Conservation (phyloP, 2,329 filamentous ascomycete species). For the Metarhizium anisopliae region DNA sequence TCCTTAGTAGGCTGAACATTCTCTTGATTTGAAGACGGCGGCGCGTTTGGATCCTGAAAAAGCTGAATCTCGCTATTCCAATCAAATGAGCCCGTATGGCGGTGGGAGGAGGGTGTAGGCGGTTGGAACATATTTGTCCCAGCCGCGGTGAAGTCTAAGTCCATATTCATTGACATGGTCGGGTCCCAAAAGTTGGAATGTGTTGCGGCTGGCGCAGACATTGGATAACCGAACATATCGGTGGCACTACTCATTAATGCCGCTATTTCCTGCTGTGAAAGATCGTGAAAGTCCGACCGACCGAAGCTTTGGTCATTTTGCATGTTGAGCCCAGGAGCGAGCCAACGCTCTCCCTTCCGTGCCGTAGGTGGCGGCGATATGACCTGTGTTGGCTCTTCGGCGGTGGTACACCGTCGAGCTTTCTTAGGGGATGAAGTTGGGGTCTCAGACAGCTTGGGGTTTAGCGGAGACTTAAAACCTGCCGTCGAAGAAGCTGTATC, state of each 20-base stretch:
- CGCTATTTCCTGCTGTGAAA: conserved; percentile 40
- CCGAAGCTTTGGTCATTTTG: conserved; percentile 48
- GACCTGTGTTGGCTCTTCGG: conserved; percentile 34
- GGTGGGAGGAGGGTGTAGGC: conserved; percentile 26
- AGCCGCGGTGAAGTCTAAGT: conserved; percentile 45
- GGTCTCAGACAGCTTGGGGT: conserved; percentile 16
- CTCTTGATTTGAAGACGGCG: conserved; percentile 25
- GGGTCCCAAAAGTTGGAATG: conserved; percentile 50
- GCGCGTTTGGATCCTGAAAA: conserved; percentile 37
- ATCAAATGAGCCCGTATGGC: conserved; percentile 43
- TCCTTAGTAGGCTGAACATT: conserved; percentile 29
- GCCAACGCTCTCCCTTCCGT: conserved; percentile 45
- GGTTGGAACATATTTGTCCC: conserved; percentile 33
- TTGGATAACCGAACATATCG: conserved; percentile 51
- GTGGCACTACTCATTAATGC: conserved; percentile 36
- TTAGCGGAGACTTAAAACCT: conserved; percentile 17
- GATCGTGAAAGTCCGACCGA: conserved; percentile 40
- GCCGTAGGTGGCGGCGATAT: conserved; percentile 52
- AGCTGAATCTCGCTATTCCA: conserved; percentile 48
- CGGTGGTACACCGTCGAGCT: conserved; percentile 29
- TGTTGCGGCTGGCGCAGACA: conserved; percentile 46
- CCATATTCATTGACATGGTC: conserved; percentile 45
- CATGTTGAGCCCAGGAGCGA: conserved; percentile 47
- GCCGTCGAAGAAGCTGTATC: conserved; percentile 20
- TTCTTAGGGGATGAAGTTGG: conserved; percentile 31